phyloP scores from a whole-genome alignment of 495 filamentous ascomycete genomes.

The Penicillium samsonianum region DNA sequence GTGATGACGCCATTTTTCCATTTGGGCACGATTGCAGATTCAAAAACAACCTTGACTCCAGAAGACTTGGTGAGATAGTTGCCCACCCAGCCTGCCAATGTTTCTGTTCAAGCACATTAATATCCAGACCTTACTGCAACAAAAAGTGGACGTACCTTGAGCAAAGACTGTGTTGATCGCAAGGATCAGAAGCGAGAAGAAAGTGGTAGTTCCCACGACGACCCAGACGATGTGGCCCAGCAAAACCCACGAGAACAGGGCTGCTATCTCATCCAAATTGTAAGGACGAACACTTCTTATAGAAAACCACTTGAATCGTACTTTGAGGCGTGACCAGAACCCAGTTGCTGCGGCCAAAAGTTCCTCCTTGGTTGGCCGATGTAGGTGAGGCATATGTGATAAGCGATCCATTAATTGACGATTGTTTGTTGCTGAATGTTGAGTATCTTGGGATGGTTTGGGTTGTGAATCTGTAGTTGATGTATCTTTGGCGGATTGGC shows the following conservation, averaged over 20 bases:
- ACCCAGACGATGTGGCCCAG: constrained; percentile 94
- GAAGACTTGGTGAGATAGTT: constrained; percentile 95
- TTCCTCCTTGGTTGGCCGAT: constrained; percentile 91
- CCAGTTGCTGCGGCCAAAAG: constrained; percentile 87
- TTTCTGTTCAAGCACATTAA: constrained; percentile 60
- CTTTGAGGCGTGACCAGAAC: constrained; percentile 87
- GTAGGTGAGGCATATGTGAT: constrained; percentile 67
- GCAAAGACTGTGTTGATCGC: constrained; percentile 95
- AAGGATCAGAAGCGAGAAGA: constrained; percentile 87
- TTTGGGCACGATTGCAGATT: constrained; percentile 94
- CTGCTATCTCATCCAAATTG: constrained; percentile 92
- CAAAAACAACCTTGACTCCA: constrained; percentile 93
- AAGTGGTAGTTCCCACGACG: constrained; percentile 92
- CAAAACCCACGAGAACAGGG: constrained; percentile 93
- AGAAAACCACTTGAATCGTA: constrained; percentile 96
- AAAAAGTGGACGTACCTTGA: constrained; percentile 60
- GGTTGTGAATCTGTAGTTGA: constrained; percentile 1
- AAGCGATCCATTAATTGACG: constrained; percentile 64
- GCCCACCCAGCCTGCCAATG: constrained; percentile 85
- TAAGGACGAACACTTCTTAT: constrained; percentile 94
- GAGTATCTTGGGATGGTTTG: constrained; percentile 13
- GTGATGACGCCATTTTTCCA: constrained; percentile 94
- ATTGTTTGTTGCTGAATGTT: constrained; percentile 23
- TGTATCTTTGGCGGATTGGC: constrained; percentile 15
- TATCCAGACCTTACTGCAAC: not conserved